phyloP scores from a whole-genome alignment of 768 basidiomycete genomes.

The Amanita rubescens region DNA sequence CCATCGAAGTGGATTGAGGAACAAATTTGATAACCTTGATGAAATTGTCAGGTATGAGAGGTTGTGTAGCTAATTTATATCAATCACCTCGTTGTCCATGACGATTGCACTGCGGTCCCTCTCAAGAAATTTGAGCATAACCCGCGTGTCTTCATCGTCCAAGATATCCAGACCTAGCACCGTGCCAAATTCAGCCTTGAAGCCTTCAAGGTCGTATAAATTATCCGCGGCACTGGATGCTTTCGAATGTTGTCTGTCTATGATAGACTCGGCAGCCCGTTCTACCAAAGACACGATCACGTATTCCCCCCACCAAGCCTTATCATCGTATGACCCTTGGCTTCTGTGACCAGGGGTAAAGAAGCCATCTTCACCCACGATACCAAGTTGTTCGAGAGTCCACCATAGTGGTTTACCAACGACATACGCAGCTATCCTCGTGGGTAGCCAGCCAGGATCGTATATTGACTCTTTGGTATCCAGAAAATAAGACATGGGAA shows the following conservation, averaged over 20 bases:
- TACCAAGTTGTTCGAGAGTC: constrained; percentile 72
- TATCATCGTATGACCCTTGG: constrained; percentile 30
- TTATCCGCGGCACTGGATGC: constrained; percentile 46
- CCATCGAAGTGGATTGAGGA: constrained; percentile 25
- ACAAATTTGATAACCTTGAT: constrained; percentile 78
- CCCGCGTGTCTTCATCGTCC: constrained; percentile 60
- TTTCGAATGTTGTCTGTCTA: constrained; percentile 34
- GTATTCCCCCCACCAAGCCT: constrained; percentile 61
- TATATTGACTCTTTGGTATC: constrained; percentile 53
- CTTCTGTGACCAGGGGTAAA: constrained; percentile 17
- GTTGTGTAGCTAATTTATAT: not conserved
- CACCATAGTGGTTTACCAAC: constrained; percentile 82
- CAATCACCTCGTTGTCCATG: constrained; percentile 57
- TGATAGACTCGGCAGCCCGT: constrained; percentile 51
- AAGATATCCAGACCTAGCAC: constrained; percentile 20
- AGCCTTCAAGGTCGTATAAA: constrained; percentile 55
- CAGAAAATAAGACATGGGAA: constrained; percentile 50
- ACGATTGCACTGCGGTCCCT: constrained; percentile 65
- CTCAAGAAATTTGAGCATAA: constrained; percentile 71
- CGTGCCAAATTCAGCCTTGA: constrained; percentile 50
- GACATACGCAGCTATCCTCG: constrained; percentile 60
- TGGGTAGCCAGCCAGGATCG: constrained; percentile 61
- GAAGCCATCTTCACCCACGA: constrained; percentile 58
- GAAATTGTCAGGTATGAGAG: not conserved
- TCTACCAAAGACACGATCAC: constrained; percentile 62